A percentile compares a stretch with the other conserved stretches of the same genome.
Evolutionary conservation across 345 rosid genomes (phyloP).

Genomic region (Sisymbrium irio): DNA sequence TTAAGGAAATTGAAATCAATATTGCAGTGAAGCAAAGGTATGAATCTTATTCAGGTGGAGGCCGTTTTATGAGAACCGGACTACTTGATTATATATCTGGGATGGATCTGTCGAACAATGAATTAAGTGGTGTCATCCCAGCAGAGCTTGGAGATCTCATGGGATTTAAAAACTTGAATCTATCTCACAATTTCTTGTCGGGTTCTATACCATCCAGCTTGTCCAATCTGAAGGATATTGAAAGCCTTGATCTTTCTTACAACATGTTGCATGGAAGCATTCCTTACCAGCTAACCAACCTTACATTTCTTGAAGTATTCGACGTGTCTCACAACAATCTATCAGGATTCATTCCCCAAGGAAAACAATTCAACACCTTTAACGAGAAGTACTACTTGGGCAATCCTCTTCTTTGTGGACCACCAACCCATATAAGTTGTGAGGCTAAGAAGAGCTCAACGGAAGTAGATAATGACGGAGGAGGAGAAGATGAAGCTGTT

Average conservation of each 20-base stretch:
- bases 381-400: not conserved
- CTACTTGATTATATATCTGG: not conserved
- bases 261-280: not conserved
- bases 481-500: not conserved
- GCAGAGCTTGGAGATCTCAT: not conserved
- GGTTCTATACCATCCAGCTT: not conserved
- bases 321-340: not conserved
- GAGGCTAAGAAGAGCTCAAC: not conserved
- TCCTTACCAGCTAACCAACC: not conserved
- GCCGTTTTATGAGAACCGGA: not conserved
- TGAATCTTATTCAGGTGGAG: not conserved
- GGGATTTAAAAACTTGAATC: not conserved
- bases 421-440: not conserved
- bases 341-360: not conserved
- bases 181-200: not conserved
- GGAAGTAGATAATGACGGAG: not conserved
- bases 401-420: not conserved
- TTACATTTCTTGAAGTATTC: not conserved
- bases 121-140: not conserved
- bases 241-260: not conserved
- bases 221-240: not conserved
- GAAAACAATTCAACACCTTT: not conserved
- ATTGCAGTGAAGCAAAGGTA: not conserved
- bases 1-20: not conserved
- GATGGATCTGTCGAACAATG: not conserved